phyloP scores from a whole-genome alignment of 73 alveolate genomes.

The Symbiodinium natans region DNA sequence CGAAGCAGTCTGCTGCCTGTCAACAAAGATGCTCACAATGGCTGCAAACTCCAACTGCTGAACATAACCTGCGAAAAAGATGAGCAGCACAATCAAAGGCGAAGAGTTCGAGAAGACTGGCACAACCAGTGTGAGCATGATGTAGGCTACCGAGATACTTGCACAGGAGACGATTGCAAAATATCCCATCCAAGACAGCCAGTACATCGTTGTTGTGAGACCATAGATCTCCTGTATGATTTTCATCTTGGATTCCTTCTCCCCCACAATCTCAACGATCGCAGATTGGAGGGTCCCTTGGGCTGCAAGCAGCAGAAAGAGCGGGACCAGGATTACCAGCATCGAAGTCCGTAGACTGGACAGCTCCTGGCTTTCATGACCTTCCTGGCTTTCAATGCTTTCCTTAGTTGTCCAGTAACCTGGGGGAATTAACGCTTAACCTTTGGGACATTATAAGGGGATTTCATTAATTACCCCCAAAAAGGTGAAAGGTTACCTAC shows the following conservation, averaged over 20 bases:
- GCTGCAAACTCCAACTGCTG: slow-evolving; percentile 60
- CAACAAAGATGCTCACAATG: slow-evolving; percentile 7
- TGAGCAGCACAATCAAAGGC: not conserved
- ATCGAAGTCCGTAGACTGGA: slow-evolving; percentile 1
- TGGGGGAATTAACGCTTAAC: no score
- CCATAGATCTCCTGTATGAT: slow-evolving; percentile 50
- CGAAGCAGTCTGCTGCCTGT: no score
- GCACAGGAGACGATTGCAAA: not conserved
- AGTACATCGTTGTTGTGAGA: slow-evolving; percentile 31
- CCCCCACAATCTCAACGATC: slow-evolving; percentile 26
- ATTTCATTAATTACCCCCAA: no score
- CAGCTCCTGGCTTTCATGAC: no score
- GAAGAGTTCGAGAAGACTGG: slow-evolving; percentile 30
- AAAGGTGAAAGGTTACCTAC: no score
- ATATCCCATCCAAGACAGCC: slow-evolving; percentile 22
- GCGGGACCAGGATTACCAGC: slow-evolving; percentile 5
- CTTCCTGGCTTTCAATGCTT: no score
- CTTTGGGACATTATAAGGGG: no score
- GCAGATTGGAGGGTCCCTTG: slow-evolving; percentile 24
- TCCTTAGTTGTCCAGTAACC: no score
- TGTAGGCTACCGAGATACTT: not conserved
- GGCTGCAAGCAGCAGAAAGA: slow-evolving; percentile 21
- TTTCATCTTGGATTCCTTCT: slow-evolving; percentile 64
- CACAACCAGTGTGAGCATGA: not conserved
- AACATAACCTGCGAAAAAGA: not conserved